Base-by-base conservation (phyloP, 306 rosid species). In the Casuarina glauca region DNA sequence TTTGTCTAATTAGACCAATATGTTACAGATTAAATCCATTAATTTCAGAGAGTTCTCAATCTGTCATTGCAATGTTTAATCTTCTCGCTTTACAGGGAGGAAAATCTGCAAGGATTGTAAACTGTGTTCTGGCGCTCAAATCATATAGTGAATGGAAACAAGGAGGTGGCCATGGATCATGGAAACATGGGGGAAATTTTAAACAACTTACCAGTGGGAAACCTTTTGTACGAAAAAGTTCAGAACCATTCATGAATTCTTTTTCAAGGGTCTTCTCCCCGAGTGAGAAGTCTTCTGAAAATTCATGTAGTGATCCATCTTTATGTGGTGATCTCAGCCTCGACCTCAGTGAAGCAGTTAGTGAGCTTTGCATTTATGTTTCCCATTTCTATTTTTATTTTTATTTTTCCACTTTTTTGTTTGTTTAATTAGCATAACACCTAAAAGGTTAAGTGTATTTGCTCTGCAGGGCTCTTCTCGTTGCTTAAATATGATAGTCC, bases 91-190 rank as follows among this genome's bases (percentile, higher is more conserved):
- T 63, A 52, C 72, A 95, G 99, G 99, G 96, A 84, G 99, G 99
- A 49, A 96, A 93, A 66, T 85, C 91, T 57, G 85, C 91, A 39
- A 91, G 96, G 88, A 54, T 93, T 74, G 97, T 96, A 80, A 79
- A 85, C 84, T 90, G 96, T 63, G 93, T 93, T 53, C 83, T 91
- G 42, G 99, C 93, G 15, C 83, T 96, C 36, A 91, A 93, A 80
- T 96, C 98, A 16, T 86, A 80, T 75, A 78, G 83, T 16, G 92
- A 89, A 36, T 79, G 94, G 97, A 91, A 86, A 80, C 82, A 75
- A 53, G 91, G 84, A 73, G 99, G 96, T 36, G 84, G 83, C 74
- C 80, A 9, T 69, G 97, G 96, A 42, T 71, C 89, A 35, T 81
- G 95, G 93, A 96, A 90, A 83, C 81, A 48, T 50, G 83, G 87